These are phyloP conservation scores for Lactifluus echinatus DNA, from an alignment of 768 basidiomycete species.

Conservation along the genomic window DNA sequence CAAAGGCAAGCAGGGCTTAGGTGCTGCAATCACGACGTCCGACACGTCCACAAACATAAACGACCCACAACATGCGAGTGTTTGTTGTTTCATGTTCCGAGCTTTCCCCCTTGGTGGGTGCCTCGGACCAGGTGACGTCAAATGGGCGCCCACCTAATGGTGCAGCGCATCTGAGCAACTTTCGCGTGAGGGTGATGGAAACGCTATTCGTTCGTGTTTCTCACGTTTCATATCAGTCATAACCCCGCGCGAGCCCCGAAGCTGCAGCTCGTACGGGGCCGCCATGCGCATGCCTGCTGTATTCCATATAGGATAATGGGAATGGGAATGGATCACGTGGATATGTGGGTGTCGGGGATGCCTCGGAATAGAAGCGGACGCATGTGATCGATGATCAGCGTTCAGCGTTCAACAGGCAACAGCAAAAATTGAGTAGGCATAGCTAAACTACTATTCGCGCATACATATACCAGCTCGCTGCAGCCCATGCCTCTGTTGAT, in stretches of 20 bases:
- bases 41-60: background rate
- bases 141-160: background rate
- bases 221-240: background rate
- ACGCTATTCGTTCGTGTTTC: background rate
- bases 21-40: background rate
- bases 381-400: no score
- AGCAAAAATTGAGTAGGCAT: no score
- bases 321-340: no score
- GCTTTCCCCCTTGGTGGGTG: background rate
- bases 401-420: no score
- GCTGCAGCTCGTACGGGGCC: no score
- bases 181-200: background rate
- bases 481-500: background rate
- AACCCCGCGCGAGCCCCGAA: no score
- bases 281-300: no score
- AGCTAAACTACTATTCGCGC: background rate
- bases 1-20: no score
- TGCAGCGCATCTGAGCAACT: background rate
- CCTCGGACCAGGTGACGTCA: slow-evolving; percentile 7
- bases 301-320: no score
- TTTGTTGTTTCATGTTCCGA: slow-evolving; percentile 3
- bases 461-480: background rate
- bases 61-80: background rate
- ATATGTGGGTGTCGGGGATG: background rate
- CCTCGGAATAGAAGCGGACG: background rate